These are phyloP conservation scores for Penicillium sp. DNA, from an alignment of 2,329 filamentous ascomycete species.

Conservation along the genomic window DNA sequence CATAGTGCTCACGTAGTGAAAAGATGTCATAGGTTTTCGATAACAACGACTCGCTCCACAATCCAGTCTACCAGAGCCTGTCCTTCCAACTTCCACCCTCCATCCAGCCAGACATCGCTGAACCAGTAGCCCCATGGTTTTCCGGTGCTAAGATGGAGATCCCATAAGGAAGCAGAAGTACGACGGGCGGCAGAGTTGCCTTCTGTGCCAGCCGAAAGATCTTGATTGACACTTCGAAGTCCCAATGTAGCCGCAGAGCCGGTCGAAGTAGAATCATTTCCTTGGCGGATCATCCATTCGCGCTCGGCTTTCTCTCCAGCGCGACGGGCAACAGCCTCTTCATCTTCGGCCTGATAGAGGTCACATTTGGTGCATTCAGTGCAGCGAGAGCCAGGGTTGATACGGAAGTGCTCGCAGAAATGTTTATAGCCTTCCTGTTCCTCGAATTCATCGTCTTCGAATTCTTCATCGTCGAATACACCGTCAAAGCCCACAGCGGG, in stretches of 20 bases:
- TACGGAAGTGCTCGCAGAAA: constrained; percentile 94
- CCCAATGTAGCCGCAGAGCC: constrained; percentile 13
- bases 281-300: constrained; percentile 68
- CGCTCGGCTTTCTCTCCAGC: constrained; percentile 72
- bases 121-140: constrained; percentile 37
- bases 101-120: constrained; percentile 40
- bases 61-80: constrained; percentile 43
- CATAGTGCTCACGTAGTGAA: not conserved
- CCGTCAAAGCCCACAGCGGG: constrained; percentile 30
- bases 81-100: constrained; percentile 43
- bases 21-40: constrained; percentile 30
- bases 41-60: constrained; percentile 42
- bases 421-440: constrained; percentile 79
- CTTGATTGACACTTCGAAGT: constrained; percentile 29
- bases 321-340: constrained; percentile 66
- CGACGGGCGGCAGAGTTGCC: constrained; percentile 16
- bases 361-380: constrained; percentile 78
- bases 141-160: constrained; percentile 21
- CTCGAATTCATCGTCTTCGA: constrained; percentile 27
- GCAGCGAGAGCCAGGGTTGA: constrained; percentile 73
- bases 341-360: constrained; percentile 69
- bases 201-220: constrained; percentile 22
- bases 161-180: constrained; percentile 24
- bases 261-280: constrained; percentile 29
- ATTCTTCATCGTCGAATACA: constrained; percentile 7